Evolutionary conservation across 139 green algal genomes (phyloP).

Genomic region (Mesotaenium endlicherianum): DNA sequence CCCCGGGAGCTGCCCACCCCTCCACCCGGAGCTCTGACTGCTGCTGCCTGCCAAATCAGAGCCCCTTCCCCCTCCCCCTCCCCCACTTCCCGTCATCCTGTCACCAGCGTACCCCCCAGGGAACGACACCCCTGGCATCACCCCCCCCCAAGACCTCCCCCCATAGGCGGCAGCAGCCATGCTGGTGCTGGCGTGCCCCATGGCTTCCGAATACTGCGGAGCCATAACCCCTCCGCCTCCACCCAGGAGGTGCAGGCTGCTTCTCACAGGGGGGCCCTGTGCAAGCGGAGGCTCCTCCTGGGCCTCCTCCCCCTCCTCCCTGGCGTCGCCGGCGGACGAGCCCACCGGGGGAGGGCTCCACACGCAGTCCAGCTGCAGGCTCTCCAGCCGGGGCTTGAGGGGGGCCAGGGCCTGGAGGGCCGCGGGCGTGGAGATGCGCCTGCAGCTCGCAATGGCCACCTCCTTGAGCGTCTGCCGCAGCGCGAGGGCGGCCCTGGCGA

Average conservation of each 20-base stretch:
- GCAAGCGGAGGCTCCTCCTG: background rate
- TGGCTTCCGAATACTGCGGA: background rate
- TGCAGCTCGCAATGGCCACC: slow-evolving; percentile 3
- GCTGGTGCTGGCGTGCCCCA: background rate
- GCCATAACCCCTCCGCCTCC: too few species aligned
- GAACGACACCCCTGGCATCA: background rate
- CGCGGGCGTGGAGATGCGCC: background rate
- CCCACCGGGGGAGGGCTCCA: background rate
- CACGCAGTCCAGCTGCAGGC: background rate
- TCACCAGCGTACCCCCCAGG: background rate
- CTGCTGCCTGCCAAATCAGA: background rate
- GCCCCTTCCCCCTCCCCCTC: background rate
- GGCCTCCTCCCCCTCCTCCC: background rate
- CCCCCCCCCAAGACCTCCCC: background rate
- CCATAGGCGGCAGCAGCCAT: background rate
- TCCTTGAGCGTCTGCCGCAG: background rate
- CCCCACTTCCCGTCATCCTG: background rate
- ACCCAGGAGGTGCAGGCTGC: background rate
- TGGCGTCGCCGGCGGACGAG: background rate
- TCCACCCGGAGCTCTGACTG: background rate
- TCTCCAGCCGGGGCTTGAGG: background rate
- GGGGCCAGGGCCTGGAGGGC: background rate
- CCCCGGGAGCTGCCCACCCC: too few species aligned
- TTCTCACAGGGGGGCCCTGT: background rate
- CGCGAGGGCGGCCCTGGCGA: background rate